Conservation (phyloP, 2,329 filamentous ascomycete genomes). For the Phaeosphaeriaceae sp. region DNA sequence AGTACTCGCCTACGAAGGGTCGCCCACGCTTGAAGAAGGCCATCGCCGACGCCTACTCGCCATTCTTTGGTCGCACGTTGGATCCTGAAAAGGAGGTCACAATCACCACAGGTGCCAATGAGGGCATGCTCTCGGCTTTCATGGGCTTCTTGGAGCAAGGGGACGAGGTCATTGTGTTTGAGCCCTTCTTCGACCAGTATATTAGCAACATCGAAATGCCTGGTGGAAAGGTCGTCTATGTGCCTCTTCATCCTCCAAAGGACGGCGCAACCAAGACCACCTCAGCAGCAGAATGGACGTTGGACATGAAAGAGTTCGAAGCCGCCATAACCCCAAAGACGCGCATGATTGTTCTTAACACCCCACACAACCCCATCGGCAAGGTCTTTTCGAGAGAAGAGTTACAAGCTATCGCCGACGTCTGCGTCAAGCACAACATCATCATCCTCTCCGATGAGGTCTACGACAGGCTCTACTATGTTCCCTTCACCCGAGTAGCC, state of each 20-base stretch:
- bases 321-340: slow-evolving; percentile 82
- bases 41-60: slow-evolving; percentile 89
- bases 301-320: slow-evolving; percentile 85
- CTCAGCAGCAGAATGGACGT: slow-evolving; percentile 84
- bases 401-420: slow-evolving; percentile 80
- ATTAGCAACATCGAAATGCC: slow-evolving; percentile 99
- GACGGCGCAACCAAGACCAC: slow-evolving; percentile 81
- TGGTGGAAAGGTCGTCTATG: slow-evolving; percentile 91
- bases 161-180: slow-evolving; percentile 97
- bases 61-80: slow-evolving; percentile 80
- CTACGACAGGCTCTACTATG: slow-evolving; percentile 94
- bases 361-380: slow-evolving; percentile 92
- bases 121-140: slow-evolving; percentile 93
- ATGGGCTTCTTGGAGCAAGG: slow-evolving; percentile 96
- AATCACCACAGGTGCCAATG: slow-evolving; percentile 90
- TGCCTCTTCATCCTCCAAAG: slow-evolving; percentile 88
- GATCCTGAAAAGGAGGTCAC: slow-evolving; percentile 93
- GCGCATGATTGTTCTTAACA: slow-evolving; percentile 95
- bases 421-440: slow-evolving; percentile 92
- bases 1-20: slow-evolving; percentile 96
- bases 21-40: slow-evolving; percentile 91
- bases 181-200: slow-evolving; percentile 99
- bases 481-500: slow-evolving; percentile 90
- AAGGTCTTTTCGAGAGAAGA: slow-evolving; percentile 91
- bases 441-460: slow-evolving; percentile 79